Percentiles rank a stretch among this genome's conserved stretches.
phyloP scores from a whole-genome alignment of 2,329 filamentous ascomycete genomes.

The Curvularia sp. region DNA sequence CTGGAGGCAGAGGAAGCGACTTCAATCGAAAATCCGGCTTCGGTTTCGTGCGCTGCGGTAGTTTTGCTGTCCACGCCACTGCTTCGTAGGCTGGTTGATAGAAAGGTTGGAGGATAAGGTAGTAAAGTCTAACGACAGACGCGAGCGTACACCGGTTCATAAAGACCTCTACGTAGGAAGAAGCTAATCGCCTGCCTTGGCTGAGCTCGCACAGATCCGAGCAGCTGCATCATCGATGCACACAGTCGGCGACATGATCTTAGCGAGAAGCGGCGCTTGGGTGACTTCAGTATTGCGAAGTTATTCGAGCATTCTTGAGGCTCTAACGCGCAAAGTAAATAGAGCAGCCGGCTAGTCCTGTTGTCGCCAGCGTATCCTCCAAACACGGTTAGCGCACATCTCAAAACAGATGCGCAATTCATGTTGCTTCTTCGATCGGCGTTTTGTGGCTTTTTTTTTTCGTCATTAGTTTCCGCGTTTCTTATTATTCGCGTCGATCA shows the following conservation, averaged over 20 bases:
- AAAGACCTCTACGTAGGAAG: conserved; percentile 1
- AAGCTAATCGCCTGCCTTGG: background rate
- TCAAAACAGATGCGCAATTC: conserved; percentile 11
- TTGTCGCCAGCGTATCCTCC: conserved; percentile 11
- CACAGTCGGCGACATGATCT: conserved; percentile 19
- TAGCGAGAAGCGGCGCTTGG: background rate
- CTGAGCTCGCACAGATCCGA: conserved; percentile 5
- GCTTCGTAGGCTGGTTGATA: conserved; percentile 8
- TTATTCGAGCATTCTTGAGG: conserved; percentile 12
- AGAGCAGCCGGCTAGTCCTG: conserved; percentile 9
- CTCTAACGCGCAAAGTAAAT: conserved; percentile 13
- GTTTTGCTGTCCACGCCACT: conserved; percentile 21
- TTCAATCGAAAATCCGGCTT: conserved; percentile 9
- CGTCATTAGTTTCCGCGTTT: conserved; percentile 21
- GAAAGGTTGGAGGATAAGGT: conserved; percentile 2
- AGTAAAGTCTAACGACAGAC: background rate
- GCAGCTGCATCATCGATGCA: conserved; percentile 21
- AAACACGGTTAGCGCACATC: conserved; percentile 6
- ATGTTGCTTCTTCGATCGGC: conserved; percentile 6
- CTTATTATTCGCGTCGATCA: conserved; percentile 28
- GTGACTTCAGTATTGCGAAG: background rate
- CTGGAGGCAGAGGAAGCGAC: conserved; percentile 7
- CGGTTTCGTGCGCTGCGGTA: conserved; percentile 19
- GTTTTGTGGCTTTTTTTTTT: conserved; percentile 18
- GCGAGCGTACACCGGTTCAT: conserved; percentile 9